Evolutionary conservation across 164 flowering plant genomes (phyloP).

Genomic region (Umbilicus rupestris): DNA sequence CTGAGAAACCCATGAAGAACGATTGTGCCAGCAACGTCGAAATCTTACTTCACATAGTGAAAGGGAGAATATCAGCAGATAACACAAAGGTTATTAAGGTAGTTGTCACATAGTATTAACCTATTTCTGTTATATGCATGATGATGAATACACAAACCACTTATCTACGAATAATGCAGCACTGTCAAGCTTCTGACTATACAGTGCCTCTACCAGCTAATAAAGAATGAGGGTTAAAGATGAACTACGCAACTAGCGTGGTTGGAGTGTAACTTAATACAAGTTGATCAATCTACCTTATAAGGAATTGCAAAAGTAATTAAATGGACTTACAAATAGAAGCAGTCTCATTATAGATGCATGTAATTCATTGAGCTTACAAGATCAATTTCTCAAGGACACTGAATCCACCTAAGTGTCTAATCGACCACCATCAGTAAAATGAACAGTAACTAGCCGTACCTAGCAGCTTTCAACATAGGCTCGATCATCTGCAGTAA

Average conservation of each 20-base stretch:
- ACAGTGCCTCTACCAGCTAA: too few relatives aligned
- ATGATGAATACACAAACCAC: not conserved
- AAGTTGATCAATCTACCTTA: too few relatives aligned
- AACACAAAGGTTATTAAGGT: not conserved
- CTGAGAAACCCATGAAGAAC: constrained; percentile 73
- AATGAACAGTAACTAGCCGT: constrained; percentile 30
- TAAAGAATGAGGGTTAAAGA: too few relatives aligned
- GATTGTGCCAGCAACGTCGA: constrained; percentile 79
- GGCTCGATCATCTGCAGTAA: constrained; percentile 77
- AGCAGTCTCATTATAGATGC: not conserved
- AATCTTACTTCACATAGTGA: constrained; percentile 46
- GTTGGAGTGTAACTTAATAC: too few relatives aligned
- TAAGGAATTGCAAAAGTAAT: too few relatives aligned
- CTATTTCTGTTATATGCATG: not conserved
- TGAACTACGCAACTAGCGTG: too few relatives aligned
- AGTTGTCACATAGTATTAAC: not conserved
- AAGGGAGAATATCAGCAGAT: constrained; percentile 16
- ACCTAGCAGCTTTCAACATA: constrained; percentile 75
- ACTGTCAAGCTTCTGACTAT: too few relatives aligned
- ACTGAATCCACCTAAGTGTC: not conserved
- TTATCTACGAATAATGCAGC: not conserved
- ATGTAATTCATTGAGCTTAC: not conserved
- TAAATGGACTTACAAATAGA: too few relatives aligned
- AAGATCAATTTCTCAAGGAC: not conserved
- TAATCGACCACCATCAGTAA: not conserved